These are phyloP conservation scores for Coelastrella sp. DNA, from an alignment of 139 green algal genomes.

Conservation along the genomic window DNA sequence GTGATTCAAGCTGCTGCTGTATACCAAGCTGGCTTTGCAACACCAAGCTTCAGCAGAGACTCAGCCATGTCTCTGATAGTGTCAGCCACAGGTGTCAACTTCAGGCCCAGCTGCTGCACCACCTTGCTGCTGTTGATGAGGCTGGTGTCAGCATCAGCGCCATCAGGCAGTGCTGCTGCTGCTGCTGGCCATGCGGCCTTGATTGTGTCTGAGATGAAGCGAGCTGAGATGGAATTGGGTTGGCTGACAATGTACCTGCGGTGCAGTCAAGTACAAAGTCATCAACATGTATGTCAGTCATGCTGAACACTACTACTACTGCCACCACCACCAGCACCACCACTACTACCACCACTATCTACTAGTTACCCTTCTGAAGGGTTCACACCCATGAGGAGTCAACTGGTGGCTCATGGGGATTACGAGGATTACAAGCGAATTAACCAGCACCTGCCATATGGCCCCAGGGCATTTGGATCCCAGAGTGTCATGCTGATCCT, in stretches of 20 bases:
- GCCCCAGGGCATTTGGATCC: no score
- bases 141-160: neutral
- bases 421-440: no score
- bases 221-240: slow-evolving; percentile 15
- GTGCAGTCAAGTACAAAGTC: no score
- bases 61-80: slow-evolving; percentile 39
- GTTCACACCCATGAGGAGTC: no score
- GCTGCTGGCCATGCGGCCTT: slow-evolving; percentile 34
- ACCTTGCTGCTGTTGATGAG: slow-evolving; percentile 36
- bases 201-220: slow-evolving; percentile 25
- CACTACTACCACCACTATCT: no score
- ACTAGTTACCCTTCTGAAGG: no score
- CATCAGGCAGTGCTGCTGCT: slow-evolving; percentile 41
- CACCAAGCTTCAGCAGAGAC: slow-evolving; percentile 18
- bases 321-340: no score
- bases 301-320: no score
- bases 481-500: no score
- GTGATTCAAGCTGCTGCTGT: neutral
- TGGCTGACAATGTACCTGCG: slow-evolving; percentile 43
- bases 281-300: no score
- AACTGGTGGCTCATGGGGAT: no score
- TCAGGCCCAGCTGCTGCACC: slow-evolving; percentile 26
- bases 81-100: slow-evolving; percentile 25
- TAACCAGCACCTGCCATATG: no score
- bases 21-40: slow-evolving; percentile 35